Evolutionary conservation across 768 basidiomycete species (phyloP).

Genomic region (Amanita molliuscula): DNA sequence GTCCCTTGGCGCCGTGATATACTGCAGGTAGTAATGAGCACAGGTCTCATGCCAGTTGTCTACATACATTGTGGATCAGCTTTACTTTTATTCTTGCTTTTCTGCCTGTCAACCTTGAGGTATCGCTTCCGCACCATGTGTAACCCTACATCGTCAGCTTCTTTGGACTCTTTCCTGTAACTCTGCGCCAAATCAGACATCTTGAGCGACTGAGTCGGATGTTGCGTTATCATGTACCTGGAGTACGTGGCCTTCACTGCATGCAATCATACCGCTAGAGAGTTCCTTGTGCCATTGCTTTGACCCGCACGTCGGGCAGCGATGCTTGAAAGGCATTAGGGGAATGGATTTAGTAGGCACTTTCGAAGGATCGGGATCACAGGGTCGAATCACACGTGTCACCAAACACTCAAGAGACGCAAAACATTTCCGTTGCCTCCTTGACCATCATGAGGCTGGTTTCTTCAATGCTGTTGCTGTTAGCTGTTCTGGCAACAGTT

Average conservation of each 20-base stretch:
- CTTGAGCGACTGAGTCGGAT: slow-evolving; percentile 1
- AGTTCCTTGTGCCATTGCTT: slow-evolving; percentile 83
- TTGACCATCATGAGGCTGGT: slow-evolving; percentile 35
- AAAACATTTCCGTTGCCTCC: background rate
- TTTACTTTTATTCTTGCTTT: slow-evolving; percentile 36
- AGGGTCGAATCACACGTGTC: slow-evolving; percentile 3
- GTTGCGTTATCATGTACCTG: slow-evolving; percentile 39
- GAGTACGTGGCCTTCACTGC: slow-evolving; percentile 86
- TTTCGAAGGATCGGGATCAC: slow-evolving; percentile 4
- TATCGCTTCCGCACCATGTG: slow-evolving; percentile 58
- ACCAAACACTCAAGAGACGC: background rate
- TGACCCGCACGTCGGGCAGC: slow-evolving; percentile 75
- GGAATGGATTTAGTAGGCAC: too few relatives aligned
- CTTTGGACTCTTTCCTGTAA: slow-evolving; percentile 72
- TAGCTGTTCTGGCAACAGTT: slow-evolving; percentile 42
- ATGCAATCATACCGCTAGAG: slow-evolving; percentile 70
- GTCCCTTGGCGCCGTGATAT: slow-evolving; percentile 72
- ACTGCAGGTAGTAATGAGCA: slow-evolving; percentile 31
- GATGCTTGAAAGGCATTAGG: slow-evolving; percentile 48
- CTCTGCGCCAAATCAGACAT: slow-evolving; percentile 33
- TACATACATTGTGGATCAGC: slow-evolving; percentile 49
- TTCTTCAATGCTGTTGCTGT: slow-evolving; percentile 30
- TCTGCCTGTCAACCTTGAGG: slow-evolving; percentile 46
- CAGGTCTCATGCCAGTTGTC: background rate
- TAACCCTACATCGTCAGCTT: slow-evolving; percentile 51